Base-by-base conservation (phyloP, 805 yeast genomes). In the Starmerella ratchasimensis region DNA sequence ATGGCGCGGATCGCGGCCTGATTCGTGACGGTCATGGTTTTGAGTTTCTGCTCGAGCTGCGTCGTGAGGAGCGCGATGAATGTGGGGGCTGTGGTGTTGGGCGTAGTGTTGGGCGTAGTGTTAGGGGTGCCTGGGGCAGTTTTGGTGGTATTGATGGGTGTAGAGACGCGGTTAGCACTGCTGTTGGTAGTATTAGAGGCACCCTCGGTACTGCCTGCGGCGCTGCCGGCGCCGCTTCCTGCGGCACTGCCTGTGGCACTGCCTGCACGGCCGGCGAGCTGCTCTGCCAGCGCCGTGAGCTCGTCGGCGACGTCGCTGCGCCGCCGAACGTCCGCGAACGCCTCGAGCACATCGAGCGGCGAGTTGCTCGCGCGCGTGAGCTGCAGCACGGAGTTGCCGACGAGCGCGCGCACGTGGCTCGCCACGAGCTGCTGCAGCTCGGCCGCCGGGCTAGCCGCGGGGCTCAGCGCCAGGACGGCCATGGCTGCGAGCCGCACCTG, bases 41-140 rank as follows among this genome's bases (percentile, higher is more conserved):
- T 57, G 31, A 63, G 52, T 42, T 51, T 47, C 15, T 58, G 58
- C 37, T 53, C 49, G 38, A 60, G 48, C 30, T 48, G 48, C 11
- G 42, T 34, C 5, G 63, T 62, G 28, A 62, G 51, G n/a, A n/a
- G n/a, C n/a, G n/a, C n/a, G n/a, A n/a, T n/a, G n/a, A n/a, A n/a
- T n/a, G n/a, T n/a, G n/a, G n/a, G n/a, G n/a, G n/a, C n/a, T n/a
- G n/a, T n/a, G n/a, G n/a, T n/a, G n/a, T n/a, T n/a, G n/a, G n/a
- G n/a, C n/a, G n/a, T n/a, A n/a, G n/a, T n/a, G n/a, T n/a, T n/a
- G n/a, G n/a, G n/a, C n/a, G n/a, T n/a, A n/a, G n/a, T n/a, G n/a
- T n/a, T n/a, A n/a, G n/a, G n/a, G n/a, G n/a, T n/a, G n/a, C n/a
- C n/a, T n/a, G n/a, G n/a, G n/a, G n/a, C n/a, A n/a, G n/a, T n/a